A percentile compares a stretch with the other conserved stretches of the same genome.
phyloP scores from a whole-genome alignment of 805 yeast species.

The Saturnispora zaruensis region DNA sequence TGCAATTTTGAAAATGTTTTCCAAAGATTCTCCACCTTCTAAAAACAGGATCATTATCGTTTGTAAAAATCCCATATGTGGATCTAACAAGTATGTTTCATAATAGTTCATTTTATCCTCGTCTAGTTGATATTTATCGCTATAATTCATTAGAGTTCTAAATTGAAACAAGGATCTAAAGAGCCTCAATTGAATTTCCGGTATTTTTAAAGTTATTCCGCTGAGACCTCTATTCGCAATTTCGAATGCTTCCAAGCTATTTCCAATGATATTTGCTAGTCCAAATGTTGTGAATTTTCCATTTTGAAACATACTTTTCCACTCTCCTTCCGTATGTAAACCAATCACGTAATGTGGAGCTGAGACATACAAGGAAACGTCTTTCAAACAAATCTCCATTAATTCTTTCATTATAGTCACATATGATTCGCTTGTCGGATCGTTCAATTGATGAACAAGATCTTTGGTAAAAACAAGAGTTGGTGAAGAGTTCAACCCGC shows the following conservation, averaged over 20 bases:
- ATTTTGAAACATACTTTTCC: slow-evolving; percentile 12
- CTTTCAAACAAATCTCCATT: slow-evolving; percentile 8
- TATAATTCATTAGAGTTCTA: slow-evolving; percentile 25
- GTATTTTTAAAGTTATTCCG: slow-evolving; percentile 4
- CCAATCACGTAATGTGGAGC: not conserved
- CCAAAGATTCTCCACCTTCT: slow-evolving; percentile 38
- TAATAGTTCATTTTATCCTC: slow-evolving; percentile 13
- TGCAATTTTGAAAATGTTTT: slow-evolving; percentile 24
- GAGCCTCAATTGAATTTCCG: slow-evolving; percentile 23
- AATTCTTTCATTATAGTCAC: slow-evolving; percentile 19
- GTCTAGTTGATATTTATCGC: slow-evolving; percentile 8
- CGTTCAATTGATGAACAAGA: slow-evolving; percentile 20
- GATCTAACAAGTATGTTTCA: slow-evolving; percentile 23
- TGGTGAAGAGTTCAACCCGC: slow-evolving; percentile 26
- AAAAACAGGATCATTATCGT: slow-evolving; percentile 34
- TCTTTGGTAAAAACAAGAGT: slow-evolving; percentile 24
- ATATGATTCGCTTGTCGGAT: slow-evolving; percentile 15
- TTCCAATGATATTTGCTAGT: slow-evolving; percentile 30
- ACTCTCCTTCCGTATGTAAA: not conserved
- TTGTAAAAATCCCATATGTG: slow-evolving; percentile 30
- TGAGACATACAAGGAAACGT: not conserved
- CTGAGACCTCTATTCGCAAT: slow-evolving; percentile 44
- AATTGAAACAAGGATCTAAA: slow-evolving; percentile 38
- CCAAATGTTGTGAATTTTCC: slow-evolving; percentile 15
- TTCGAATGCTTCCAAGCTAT: slow-evolving; percentile 51